Conservation (phyloP, 345 rosid genomes). For the Balakata baccata region DNA sequence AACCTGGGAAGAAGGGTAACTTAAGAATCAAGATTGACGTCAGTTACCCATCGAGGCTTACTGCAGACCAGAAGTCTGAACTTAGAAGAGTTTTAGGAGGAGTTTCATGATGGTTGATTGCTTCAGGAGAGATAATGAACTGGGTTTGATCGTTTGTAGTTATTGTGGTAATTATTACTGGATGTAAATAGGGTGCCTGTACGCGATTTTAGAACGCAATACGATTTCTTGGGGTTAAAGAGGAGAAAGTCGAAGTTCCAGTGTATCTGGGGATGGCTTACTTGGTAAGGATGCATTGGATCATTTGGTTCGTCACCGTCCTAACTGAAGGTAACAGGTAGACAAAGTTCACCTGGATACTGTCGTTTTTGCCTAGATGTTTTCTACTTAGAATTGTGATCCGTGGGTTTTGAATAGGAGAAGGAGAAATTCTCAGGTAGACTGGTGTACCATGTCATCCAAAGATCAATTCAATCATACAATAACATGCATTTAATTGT, state of each 20-base stretch:
- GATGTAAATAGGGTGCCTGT: conserved; percentile 29
- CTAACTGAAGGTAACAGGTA: conserved; percentile 9
- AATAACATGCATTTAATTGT: too few relatives aligned
- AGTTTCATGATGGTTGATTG: conserved; percentile 36
- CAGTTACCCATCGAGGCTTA: conserved; percentile 72
- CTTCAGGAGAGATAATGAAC: conserved; percentile 18
- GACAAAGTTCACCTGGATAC: conserved; percentile 11
- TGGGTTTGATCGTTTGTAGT: not conserved
- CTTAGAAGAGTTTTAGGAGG: conserved; percentile 73
- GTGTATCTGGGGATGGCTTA: not conserved
- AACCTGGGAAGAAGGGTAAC: conserved; percentile 79
- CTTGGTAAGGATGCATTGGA: not conserved
- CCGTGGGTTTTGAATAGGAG: too few relatives aligned
- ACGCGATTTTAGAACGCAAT: conserved; percentile 25
- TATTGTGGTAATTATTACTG: conserved; percentile 5
- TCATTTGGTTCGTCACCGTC: not conserved
- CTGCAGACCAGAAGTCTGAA: conserved; percentile 75
- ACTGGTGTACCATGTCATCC: too few relatives aligned
- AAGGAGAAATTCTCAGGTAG: too few relatives aligned
- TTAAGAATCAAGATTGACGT: conserved; percentile 77
- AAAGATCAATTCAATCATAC: too few relatives aligned
- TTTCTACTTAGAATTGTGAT: not conserved
- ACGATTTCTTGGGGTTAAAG: conserved; percentile 16
- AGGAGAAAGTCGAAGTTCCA: conserved; percentile 5
- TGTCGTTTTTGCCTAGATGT: conserved; percentile 9